phyloP scores from a whole-genome alignment of 805 yeast species.

The Spathaspora gorwiae region DNA sequence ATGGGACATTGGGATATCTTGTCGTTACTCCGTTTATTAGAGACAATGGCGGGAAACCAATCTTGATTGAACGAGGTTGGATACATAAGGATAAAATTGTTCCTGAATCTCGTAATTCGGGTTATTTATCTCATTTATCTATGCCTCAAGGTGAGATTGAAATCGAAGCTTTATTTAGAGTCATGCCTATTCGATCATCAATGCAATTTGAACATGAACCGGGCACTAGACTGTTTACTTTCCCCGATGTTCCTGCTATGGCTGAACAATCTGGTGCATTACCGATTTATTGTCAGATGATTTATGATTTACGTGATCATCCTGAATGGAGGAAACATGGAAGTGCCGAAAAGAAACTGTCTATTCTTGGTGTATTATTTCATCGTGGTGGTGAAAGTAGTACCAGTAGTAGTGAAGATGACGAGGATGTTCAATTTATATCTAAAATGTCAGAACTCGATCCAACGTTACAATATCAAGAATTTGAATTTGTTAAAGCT shows the following conservation, averaged over 20 bases:
- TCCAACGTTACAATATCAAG: slow-evolving; percentile 35
- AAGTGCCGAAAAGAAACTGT: slow-evolving; percentile 10
- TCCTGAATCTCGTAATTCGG: slow-evolving; percentile 46
- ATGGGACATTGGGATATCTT: slow-evolving; percentile 67
- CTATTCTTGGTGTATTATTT: slow-evolving; percentile 10
- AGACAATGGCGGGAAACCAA: slow-evolving; percentile 66
- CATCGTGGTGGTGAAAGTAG: slow-evolving; percentile 26
- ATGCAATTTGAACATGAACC: slow-evolving; percentile 66
- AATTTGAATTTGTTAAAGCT: slow-evolving; percentile 56
- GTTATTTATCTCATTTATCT: slow-evolving; percentile 61
- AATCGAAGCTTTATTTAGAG: slow-evolving; percentile 69
- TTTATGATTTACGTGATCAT: slow-evolving; percentile 63
- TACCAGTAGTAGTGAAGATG: slow-evolving; percentile 25
- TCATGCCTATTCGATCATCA: slow-evolving; percentile 58
- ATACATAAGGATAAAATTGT: slow-evolving; percentile 61
- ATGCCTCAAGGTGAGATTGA: slow-evolving; percentile 70
- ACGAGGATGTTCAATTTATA: slow-evolving; percentile 10
- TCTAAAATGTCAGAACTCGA: slow-evolving; percentile 21
- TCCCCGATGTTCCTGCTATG: slow-evolving; percentile 81
- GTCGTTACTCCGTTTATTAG: slow-evolving; percentile 80
- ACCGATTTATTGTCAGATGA: slow-evolving; percentile 73
- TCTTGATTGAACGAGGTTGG: slow-evolving; percentile 92
- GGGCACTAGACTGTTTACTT: slow-evolving; percentile 66
- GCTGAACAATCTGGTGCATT: slow-evolving; percentile 59
- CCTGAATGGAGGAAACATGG: slow-evolving; percentile 40